Conservation (phyloP, 148 eudicot species). For the Heliamphora exappendiculata region DNA sequence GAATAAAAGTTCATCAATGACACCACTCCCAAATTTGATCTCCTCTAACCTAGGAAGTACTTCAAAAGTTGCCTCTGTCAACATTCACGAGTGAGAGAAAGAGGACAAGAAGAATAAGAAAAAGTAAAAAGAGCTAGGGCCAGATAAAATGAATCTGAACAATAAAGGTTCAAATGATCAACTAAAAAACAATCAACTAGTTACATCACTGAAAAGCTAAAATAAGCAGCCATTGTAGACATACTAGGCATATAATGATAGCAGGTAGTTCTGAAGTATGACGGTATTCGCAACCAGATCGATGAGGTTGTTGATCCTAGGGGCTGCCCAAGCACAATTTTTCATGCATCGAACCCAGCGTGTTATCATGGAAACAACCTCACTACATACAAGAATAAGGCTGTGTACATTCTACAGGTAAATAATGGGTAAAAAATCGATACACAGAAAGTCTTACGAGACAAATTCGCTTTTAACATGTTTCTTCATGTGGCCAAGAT, state of each 20-base stretch:
- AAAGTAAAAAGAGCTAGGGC: background rate
- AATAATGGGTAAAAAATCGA: background rate
- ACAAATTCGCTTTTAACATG: background rate
- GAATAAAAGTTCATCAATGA: slow-evolving; percentile 80
- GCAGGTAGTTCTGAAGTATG: background rate
- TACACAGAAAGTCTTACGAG: background rate
- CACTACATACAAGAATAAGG: too few species aligned
- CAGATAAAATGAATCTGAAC: background rate
- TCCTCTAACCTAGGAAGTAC: slow-evolving; percentile 91
- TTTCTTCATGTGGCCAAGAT: too few species aligned
- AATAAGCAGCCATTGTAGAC: too few species aligned
- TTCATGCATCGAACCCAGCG: background rate
- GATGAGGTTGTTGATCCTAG: background rate
- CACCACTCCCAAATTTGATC: slow-evolving; percentile 87
- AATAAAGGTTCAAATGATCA: background rate
- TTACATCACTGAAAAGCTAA: background rate
- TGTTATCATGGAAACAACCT: too few species aligned
- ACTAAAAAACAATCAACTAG: background rate
- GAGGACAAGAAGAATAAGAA: background rate
- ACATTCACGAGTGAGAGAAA: slow-evolving; percentile 5
- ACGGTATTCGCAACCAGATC: background rate
- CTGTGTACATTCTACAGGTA: background rate
- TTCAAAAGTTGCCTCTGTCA: slow-evolving; percentile 91
- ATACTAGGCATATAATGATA: background rate
- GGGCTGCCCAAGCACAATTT: background rate